Percentiles rank a stretch among this genome's conserved stretches.
Evolutionary conservation across 2,329 filamentous ascomycete species (phyloP).

Genomic region (Apiospora aurea): DNA sequence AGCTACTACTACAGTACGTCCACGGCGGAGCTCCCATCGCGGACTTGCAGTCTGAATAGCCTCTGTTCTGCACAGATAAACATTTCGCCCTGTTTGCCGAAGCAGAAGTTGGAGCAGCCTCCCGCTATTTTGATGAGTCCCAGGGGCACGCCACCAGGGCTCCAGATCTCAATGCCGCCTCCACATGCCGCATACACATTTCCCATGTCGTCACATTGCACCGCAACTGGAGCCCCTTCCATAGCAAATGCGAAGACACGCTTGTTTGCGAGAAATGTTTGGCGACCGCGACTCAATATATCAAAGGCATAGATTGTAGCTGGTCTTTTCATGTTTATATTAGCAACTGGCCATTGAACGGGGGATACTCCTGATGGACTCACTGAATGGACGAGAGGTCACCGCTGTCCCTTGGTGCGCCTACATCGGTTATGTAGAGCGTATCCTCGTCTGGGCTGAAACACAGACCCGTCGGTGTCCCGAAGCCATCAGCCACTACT

Average conservation of each 20-base stretch:
- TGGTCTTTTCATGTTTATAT: slow-evolving; percentile 32
- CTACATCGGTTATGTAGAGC: slow-evolving; percentile 53
- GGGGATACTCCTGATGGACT: neutral
- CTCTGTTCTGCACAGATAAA: slow-evolving; percentile 56
- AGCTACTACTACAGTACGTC: neutral
- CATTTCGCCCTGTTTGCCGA: slow-evolving; percentile 49
- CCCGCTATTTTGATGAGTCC: slow-evolving; percentile 49
- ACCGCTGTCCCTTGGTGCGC: slow-evolving; percentile 40
- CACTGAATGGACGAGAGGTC: slow-evolving; percentile 40
- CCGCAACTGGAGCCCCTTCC: slow-evolving; percentile 51
- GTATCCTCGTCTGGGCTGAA: slow-evolving; percentile 47
- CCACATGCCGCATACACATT: slow-evolving; percentile 57
- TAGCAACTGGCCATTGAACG: neutral
- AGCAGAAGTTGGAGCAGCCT: slow-evolving; percentile 54
- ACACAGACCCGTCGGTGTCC: slow-evolving; percentile 50
- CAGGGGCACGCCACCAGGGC: slow-evolving; percentile 49
- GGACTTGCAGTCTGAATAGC: slow-evolving; percentile 51
- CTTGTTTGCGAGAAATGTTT: slow-evolving; percentile 54
- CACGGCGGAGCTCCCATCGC: neutral
- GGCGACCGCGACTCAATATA: slow-evolving; percentile 44
- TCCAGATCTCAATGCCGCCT: slow-evolving; percentile 60
- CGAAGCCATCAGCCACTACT: slow-evolving; percentile 56
- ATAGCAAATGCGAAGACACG: slow-evolving; percentile 60
- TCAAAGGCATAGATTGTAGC: slow-evolving; percentile 58
- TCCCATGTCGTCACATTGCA: slow-evolving; percentile 50